Base-by-base conservation (phyloP, 495 filamentous ascomycete genomes). In the Parathielavia appendiculata region DNA sequence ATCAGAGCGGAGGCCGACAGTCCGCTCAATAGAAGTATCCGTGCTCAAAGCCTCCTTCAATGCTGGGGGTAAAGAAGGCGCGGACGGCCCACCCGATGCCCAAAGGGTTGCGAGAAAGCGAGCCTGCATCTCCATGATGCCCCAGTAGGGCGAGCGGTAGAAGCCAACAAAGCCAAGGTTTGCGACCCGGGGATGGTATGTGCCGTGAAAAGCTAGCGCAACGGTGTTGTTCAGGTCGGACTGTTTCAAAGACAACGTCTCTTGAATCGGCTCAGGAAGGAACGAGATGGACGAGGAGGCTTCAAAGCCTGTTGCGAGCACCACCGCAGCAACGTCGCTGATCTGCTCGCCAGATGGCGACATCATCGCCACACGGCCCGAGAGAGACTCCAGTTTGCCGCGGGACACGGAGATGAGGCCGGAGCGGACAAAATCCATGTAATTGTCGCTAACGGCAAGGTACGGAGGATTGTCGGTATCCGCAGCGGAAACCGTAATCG, bases 81-180 rank as follows among this genome's bases (percentile, higher is more conserved):
- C 66, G 1, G 52, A 32, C 5, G 58, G 62, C 0, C 63, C 62
- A 2, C 63, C 66, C 4, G 66, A 62, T 0, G 63, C 62, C 76
- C 78, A 83, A 7, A 81, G 59, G 30, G 62, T 63, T 0, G 74
- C 79, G 3, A 93, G 65, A 56, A 85, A 83, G 14, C 84, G 81
- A 0, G 89, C 88, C 70, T 95, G 91, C 82, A 91, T 85, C 65
- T 96, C 91, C 79, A 92, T 87, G 1, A 89, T 81, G 0, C 86
- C 87, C 87, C 90, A 96, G 70, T 88, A 95, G 0, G 91, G 89
- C 1, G 88, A 87, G 38, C 89, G 81, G 68, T 95, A 92, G 70
- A 92, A 87, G 5, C 91, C 91, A 0, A 95, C 84, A 58, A 95
- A 95, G 0, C 87, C 88, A 1, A 92, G 71, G 20, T 82, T 80